Evolutionary conservation across 768 basidiomycete species (phyloP).

Genomic region (Termitomyces sp.): DNA sequence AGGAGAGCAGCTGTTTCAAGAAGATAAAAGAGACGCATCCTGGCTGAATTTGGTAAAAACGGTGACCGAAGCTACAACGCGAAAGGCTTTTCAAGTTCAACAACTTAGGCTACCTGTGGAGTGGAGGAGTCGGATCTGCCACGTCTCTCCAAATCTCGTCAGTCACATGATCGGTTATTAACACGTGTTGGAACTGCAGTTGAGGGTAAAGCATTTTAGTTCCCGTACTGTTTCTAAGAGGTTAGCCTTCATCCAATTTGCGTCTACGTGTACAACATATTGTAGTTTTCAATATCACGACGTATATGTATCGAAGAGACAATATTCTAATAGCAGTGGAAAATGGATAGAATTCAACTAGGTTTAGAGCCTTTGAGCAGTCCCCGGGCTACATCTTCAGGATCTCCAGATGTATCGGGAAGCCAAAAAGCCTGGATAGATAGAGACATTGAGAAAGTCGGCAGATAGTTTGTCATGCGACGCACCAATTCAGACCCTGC

Average conservation of each 20-base stretch:
- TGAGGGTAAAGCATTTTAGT: too few species aligned
- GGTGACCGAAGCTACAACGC: background rate
- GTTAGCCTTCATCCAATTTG: background rate
- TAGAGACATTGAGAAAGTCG: constrained; percentile 2
- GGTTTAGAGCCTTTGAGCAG: constrained; percentile 47
- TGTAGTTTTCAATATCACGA: background rate
- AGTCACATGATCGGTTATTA: too few species aligned
- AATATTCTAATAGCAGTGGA: background rate
- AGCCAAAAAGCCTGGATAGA: constrained; percentile 36
- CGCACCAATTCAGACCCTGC: constrained; percentile 81
- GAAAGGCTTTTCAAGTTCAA: background rate
- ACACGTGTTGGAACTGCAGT: too few species aligned
- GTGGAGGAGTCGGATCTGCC: background rate
- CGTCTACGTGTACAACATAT: background rate
- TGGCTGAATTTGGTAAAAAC: background rate
- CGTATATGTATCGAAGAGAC: background rate
- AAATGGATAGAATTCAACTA: background rate
- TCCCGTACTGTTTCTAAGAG: background rate
- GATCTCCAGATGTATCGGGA: constrained; percentile 56
- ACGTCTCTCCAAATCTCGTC: background rate
- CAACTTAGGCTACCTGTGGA: background rate
- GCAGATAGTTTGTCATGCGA: constrained; percentile 8
- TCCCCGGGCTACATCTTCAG: constrained; percentile 66
- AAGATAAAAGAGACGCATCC: constrained; percentile 17
- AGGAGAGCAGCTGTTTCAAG: constrained; percentile 9